Evolutionary conservation across 306 rosid species (phyloP).

Genomic region (Vicia faba): DNA sequence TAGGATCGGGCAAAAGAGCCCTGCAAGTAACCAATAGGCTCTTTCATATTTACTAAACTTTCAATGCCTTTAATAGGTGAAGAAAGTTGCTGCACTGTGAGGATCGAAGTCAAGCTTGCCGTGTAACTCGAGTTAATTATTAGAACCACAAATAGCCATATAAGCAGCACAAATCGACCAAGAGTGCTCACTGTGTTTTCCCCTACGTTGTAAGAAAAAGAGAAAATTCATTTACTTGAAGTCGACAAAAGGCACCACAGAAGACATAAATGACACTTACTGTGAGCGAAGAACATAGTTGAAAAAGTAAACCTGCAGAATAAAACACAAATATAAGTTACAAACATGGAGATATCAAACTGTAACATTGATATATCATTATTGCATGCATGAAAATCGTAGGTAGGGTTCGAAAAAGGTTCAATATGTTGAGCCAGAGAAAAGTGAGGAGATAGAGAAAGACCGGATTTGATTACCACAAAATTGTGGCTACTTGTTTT

Average conservation of each 20-base stretch:
- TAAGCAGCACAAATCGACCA: conserved; percentile 83
- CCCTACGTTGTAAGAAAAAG: conserved; percentile 52
- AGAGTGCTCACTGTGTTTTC: conserved; percentile 91
- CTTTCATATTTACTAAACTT: conserved; percentile 55
- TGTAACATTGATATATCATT: neutral
- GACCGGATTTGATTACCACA: conserved; percentile 59
- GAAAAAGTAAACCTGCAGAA: conserved; percentile 80
- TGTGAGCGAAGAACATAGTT: conserved; percentile 85
- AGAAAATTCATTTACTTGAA: conserved; percentile 26
- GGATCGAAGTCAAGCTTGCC: conserved; percentile 95
- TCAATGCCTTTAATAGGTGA: conserved; percentile 86
- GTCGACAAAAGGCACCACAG: conserved; percentile 19
- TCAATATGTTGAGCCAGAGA: neutral
- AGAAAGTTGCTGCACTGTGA: conserved; percentile 87
- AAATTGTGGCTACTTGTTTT: conserved; percentile 66
- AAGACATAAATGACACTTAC: conserved; percentile 58
- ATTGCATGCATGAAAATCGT: conserved; percentile 27
- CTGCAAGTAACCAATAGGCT: conserved; percentile 83
- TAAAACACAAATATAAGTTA: conserved; percentile 31
- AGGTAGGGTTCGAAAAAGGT: conserved; percentile 7
- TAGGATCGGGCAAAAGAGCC: conserved; percentile 73
- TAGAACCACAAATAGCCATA: conserved; percentile 93
- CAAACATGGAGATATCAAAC: conserved; percentile 16
- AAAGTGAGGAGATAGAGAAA: conserved; percentile 1
- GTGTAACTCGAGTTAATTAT: conserved; percentile 95